Evolutionary conservation across 768 basidiomycete genomes (phyloP).

Genomic region (Melanogaster broomeanus): DNA sequence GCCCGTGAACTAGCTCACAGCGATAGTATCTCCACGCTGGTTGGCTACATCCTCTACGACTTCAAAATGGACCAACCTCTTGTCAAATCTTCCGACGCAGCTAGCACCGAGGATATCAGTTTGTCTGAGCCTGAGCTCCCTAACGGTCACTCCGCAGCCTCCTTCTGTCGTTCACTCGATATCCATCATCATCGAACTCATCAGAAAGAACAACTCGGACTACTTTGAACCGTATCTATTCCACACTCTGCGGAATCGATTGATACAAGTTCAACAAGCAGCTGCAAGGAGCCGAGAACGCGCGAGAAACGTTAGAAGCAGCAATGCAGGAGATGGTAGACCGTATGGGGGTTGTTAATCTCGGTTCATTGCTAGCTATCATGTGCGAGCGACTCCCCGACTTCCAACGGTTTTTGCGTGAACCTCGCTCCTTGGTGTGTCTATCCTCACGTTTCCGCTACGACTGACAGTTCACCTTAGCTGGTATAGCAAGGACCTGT

Average conservation of each 20-base stretch:
- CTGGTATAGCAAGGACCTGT: conserved; percentile 60
- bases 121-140: conserved; percentile 20
- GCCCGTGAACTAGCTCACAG: conserved; percentile 83
- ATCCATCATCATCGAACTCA: conserved; percentile 88
- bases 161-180: conserved; percentile 86
- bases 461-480: conserved; percentile 12
- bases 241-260: conserved; percentile 87
- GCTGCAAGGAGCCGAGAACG: conserved; percentile 53
- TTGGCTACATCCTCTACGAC: conserved; percentile 75
- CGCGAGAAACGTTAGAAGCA: conserved; percentile 64
- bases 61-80: conserved; percentile 37
- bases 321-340: conserved; percentile 83
- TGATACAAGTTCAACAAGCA: conserved; percentile 88
- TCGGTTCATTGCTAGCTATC: conserved; percentile 77
- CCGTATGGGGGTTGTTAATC: conserved; percentile 87
- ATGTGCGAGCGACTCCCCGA: conserved; percentile 68
- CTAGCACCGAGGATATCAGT: conserved; percentile 11
- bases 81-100: conserved; percentile 15
- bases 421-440: conserved; percentile 79
- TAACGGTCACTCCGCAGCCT: conserved; percentile 57
- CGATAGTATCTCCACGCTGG: conserved; percentile 69
- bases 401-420: conserved; percentile 67
- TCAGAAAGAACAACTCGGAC: conserved; percentile 97
- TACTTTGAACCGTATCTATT: conserved; percentile 98
- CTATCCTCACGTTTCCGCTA: background rate